These are phyloP conservation scores for Penicillium sclerotigenum DNA, from an alignment of 2,329 filamentous ascomycete species.

Conservation along the genomic window DNA sequence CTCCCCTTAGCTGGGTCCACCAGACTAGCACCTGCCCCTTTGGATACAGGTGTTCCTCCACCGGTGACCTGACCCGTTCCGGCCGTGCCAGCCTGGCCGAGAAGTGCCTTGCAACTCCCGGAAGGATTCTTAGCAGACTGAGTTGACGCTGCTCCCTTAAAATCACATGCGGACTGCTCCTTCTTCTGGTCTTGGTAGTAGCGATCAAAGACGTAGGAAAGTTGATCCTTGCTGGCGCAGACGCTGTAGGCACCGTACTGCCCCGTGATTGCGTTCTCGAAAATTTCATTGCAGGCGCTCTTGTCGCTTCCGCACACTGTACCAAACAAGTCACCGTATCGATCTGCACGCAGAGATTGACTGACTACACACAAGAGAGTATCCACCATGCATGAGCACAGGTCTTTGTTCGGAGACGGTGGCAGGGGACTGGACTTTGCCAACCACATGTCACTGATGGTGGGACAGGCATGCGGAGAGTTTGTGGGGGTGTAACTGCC, in stretches of 20 bases:
- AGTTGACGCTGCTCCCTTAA: conserved; percentile 2
- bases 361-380: conserved; percentile 67
- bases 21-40: not conserved
- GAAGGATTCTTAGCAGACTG: not conserved
- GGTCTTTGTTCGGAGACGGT: conserved; percentile 69
- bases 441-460: conserved; percentile 56
- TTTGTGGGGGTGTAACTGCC: not conserved
- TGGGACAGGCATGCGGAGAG: not conserved
- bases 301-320: conserved; percentile 40
- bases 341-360: conserved; percentile 27
- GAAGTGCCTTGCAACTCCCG: not conserved
- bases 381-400: conserved; percentile 81
- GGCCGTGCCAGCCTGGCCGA: not conserved
- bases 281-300: conserved; percentile 40
- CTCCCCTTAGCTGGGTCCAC: not conserved
- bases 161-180: not conserved
- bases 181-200: conserved; percentile 2
- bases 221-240: conserved; percentile 1
- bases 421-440: conserved; percentile 65
- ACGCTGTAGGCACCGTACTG: conserved; percentile 44
- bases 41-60: not conserved
- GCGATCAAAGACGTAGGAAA: conserved; percentile 2
- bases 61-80: not conserved
- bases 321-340: conserved; percentile 65
- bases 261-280: conserved; percentile 39